These are phyloP conservation scores for Chaetoceros tenuissimus DNA, from an alignment of 108 stramenopile genomes.

Conservation along the genomic window DNA sequence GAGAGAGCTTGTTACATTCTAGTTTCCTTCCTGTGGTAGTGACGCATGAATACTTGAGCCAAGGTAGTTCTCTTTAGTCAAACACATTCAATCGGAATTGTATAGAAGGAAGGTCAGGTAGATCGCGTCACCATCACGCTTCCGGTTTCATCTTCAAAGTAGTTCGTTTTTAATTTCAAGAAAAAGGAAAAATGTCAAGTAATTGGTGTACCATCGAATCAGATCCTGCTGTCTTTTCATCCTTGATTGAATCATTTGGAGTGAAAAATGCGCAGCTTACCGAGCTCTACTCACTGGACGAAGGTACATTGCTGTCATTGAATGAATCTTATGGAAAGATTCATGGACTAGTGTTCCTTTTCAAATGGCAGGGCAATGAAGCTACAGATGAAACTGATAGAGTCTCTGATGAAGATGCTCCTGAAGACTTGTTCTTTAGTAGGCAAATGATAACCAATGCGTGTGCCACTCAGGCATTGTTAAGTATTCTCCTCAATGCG, in stretches of 20 bases:
- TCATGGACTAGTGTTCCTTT: slow-evolving; percentile 88
- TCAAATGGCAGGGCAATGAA: slow-evolving; percentile 72
- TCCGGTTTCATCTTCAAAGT: no score
- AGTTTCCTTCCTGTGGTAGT: no score
- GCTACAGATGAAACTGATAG: slow-evolving; percentile 5
- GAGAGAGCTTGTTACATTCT: no score
- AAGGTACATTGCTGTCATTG: slow-evolving; percentile 36
- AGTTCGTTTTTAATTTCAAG: no score
- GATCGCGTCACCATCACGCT: no score
- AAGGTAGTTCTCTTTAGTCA: no score
- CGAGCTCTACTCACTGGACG: slow-evolving; percentile 77
- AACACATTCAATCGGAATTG: no score
- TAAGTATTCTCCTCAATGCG: slow-evolving; percentile 71
- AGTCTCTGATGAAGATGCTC: slow-evolving; percentile 41
- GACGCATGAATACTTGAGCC: no score
- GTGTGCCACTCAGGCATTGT: slow-evolving; percentile 90
- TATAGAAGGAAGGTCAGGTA: no score
- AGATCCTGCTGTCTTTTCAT: slow-evolving; percentile 90
- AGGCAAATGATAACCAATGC: slow-evolving; percentile 88
- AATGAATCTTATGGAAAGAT: slow-evolving; percentile 27
- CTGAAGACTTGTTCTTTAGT: slow-evolving; percentile 74
- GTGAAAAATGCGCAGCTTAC: slow-evolving; percentile 65
- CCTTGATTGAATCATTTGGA: slow-evolving; percentile 80
- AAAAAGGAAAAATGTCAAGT: slow-evolving; percentile 5
- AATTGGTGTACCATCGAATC: slow-evolving; percentile 64